Evolutionary conservation across 352 stramenopile species (phyloP), one percentile per base, ranked within the genome.

Genomic region (Pythium utonaiense): DNA sequence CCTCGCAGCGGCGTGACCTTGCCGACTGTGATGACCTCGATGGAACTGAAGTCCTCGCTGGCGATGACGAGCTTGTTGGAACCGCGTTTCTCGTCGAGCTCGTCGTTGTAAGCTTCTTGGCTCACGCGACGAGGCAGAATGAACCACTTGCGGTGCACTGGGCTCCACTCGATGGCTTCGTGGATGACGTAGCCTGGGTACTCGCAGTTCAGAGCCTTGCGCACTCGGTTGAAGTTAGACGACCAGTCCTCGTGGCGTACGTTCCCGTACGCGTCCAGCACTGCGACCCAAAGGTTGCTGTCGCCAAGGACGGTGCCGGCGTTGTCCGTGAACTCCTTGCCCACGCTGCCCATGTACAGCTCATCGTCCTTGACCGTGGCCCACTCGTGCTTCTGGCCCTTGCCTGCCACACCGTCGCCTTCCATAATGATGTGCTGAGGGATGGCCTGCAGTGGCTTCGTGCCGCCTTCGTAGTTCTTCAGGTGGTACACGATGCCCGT

Each of bases 371-470:
- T 99, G 57, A 99, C 94, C 0, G 97, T 99, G 4, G 96, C 92
- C 97, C 97, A 99, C 78, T 99, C 97, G 75, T 95, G 97, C 72
- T 99, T 99, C 86, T 99, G 98, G n/a, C 97, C 97, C 78, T 99
- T 99, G 53, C 96, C 88, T 12, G 92, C 94, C 27, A 97, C 70
- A 6, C 97, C 97, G 56, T 98, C 86, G 59, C 97, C 96, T 75
- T 99, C 97, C 77, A 98, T 98, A 50, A 98, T 78, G 53, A 99
- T 98, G 67, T 97, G 94, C 64, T 96, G 77, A 16, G 96, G 96
- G 45, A 98, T 89, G 27, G 91, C 90, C 57, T 94, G 71, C n/a
- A 94, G 66, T 1, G 70, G 67, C 66, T 94, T 93, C 1, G 63
- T 63, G n/a, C 64, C 62, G 0, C 66, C 68, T 10, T 94, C 82